These are phyloP conservation scores for Verticillium nubilum DNA, from an alignment of 2,329 filamentous ascomycete genomes.

Conservation along the genomic window DNA sequence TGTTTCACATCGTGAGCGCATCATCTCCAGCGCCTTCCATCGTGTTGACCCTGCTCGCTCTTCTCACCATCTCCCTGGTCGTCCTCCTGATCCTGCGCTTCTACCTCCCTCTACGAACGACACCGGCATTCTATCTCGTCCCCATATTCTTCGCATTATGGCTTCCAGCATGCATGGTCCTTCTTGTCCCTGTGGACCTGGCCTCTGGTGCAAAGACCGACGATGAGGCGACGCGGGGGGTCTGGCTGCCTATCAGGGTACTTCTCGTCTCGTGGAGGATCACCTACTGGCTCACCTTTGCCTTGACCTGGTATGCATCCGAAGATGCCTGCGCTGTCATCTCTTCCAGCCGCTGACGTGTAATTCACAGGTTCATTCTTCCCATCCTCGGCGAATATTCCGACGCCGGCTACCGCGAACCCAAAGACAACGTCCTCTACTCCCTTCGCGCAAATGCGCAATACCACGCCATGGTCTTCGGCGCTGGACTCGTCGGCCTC, in stretches of 20 bases:
- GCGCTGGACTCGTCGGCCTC: constrained; percentile 63
- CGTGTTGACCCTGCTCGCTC: constrained; percentile 68
- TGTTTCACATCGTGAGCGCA: constrained; percentile 45
- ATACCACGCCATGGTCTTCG: constrained; percentile 78
- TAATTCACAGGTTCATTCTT: constrained; percentile 66
- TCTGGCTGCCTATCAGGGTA: constrained; percentile 78
- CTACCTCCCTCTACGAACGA: constrained; percentile 85
- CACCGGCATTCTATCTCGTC: constrained; percentile 81
- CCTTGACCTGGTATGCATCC: constrained; percentile 72
- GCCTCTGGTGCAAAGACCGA: constrained; percentile 75
- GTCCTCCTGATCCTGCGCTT: constrained; percentile 82
- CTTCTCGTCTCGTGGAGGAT: constrained; percentile 90
- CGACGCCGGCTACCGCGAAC: constrained; percentile 87
- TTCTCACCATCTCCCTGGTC: constrained; percentile 67
- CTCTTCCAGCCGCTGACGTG: constrained; percentile 5
- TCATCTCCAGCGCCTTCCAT: constrained; percentile 70
- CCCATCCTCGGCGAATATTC: constrained; percentile 91
- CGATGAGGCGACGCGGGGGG: constrained; percentile 66
- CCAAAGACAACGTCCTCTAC: constrained; percentile 74
- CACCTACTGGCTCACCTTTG: constrained; percentile 95
- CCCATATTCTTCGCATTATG: constrained; percentile 96
- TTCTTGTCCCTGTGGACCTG: constrained; percentile 93
- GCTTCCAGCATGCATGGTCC: constrained; percentile 82
- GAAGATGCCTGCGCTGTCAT: not conserved
- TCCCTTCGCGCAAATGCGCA: constrained; percentile 82